Conservation (phyloP, 768 basidiomycete species). For the Tremella fuciformis region DNA sequence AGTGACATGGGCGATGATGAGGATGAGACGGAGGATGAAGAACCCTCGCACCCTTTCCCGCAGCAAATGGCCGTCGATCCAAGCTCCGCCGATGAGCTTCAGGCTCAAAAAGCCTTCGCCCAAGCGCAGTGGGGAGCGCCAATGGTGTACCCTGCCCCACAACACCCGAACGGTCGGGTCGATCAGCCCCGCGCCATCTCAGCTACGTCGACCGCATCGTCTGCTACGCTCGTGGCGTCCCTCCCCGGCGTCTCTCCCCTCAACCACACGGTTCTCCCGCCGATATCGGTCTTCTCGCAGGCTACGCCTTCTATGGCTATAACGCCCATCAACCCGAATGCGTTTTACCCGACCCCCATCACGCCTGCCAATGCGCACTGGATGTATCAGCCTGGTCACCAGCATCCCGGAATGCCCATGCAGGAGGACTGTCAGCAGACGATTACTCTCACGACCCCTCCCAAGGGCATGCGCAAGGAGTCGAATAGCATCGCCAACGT, state of each 20-base stretch:
- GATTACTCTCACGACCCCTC: conserved; percentile 37
- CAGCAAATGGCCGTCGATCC: background rate
- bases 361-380: conserved; percentile 20
- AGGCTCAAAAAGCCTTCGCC: background rate
- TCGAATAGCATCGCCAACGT: conserved; percentile 24
- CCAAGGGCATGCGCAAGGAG: conserved; percentile 13
- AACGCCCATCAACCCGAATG: conserved; percentile 15
- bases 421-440: conserved; percentile 20
- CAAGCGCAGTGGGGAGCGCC: conserved; percentile 15
- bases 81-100: background rate
- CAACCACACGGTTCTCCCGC: conserved; percentile 7
- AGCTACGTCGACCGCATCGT: conserved; percentile 16
- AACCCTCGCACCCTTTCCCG: background rate
- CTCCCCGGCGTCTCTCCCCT: background rate
- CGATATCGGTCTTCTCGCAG: conserved; percentile 12
- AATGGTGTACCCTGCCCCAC: conserved; percentile 10
- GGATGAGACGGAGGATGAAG: conserved; percentile 3
- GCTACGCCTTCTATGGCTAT: conserved; percentile 6
- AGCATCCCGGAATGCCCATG: conserved; percentile 9
- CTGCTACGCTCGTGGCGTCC: conserved; percentile 16
- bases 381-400: conserved; percentile 16
- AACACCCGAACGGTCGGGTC: background rate
- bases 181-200: conserved; percentile 6
- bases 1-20: conserved; percentile 18
- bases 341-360: conserved; percentile 27